Conservation (phyloP, 768 basidiomycete species). For the Clitopilus passeckerianus region DNA sequence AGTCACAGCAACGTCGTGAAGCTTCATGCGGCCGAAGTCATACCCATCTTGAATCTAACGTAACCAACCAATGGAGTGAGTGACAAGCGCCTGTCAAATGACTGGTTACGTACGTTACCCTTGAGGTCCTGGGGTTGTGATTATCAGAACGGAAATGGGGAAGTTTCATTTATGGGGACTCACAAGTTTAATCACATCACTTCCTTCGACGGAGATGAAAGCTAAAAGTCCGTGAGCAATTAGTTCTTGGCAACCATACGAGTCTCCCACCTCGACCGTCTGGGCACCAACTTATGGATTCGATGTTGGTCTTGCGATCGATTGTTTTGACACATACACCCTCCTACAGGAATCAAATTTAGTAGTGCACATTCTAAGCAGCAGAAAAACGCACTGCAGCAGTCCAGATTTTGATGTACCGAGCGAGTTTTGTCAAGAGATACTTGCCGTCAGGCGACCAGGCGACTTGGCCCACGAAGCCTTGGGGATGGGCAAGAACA, state of each 20-base stretch:
- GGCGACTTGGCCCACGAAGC: slow-evolving; percentile 75
- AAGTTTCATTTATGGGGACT: slow-evolving; percentile 11
- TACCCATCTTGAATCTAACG: slow-evolving; percentile 50
- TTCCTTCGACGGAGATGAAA: slow-evolving; percentile 69
- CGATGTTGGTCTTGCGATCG: slow-evolving; percentile 47
- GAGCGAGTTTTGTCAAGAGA: slow-evolving; percentile 59
- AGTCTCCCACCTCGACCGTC: slow-evolving; percentile 45
- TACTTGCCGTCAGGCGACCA: slow-evolving; percentile 67
- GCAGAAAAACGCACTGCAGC: slow-evolving; percentile 37
- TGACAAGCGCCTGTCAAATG: not conserved
- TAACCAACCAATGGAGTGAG: not conserved
- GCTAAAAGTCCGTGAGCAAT: slow-evolving; percentile 28
- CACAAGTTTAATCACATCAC: slow-evolving; percentile 56
- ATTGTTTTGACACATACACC: slow-evolving; percentile 68
- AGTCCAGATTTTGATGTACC: slow-evolving; percentile 70
- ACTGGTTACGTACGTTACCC: slow-evolving; percentile 40
- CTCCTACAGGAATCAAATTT: slow-evolving; percentile 32
- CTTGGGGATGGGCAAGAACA: slow-evolving; percentile 59
- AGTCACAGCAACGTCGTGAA: slow-evolving; percentile 70
- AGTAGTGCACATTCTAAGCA: slow-evolving; percentile 1
- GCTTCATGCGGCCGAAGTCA: slow-evolving; percentile 53
- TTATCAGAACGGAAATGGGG: slow-evolving; percentile 2
- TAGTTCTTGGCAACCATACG: not conserved
- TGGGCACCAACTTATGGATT: slow-evolving; percentile 68
- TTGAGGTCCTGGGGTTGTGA: slow-evolving; percentile 40